phyloP scores from a whole-genome alignment of 768 basidiomycete genomes.

The Suillus spraguei region DNA sequence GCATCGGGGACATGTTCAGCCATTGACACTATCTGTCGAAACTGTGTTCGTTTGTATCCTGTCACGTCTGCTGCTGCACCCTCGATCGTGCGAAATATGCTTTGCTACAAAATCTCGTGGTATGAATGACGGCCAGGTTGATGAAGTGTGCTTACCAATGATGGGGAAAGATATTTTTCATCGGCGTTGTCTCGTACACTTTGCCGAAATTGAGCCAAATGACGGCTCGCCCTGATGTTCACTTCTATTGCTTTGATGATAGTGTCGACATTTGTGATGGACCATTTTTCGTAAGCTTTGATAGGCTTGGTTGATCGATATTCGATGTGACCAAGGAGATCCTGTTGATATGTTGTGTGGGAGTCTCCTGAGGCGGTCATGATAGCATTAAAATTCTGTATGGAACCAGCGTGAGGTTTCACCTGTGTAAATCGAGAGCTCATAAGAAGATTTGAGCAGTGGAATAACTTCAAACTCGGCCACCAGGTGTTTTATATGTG shows the following conservation, averaged over 20 bases:
- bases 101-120: neutral
- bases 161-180: neutral
- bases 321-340: neutral
- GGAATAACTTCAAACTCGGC: too few relatives aligned
- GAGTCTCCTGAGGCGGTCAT: too few relatives aligned
- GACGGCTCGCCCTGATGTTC: neutral
- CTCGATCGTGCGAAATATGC: too few relatives aligned
- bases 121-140: neutral
- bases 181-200: neutral
- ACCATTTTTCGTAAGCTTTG: neutral
- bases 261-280: neutral
- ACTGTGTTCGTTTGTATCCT: too few relatives aligned
- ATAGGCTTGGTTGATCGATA: neutral
- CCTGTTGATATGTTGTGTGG: neutral
- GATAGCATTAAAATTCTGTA: too few relatives aligned
- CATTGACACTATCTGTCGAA: too few relatives aligned
- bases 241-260: neutral
- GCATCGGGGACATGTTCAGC: too few relatives aligned
- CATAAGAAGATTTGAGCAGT: too few relatives aligned
- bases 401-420: too few relatives aligned
- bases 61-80: too few relatives aligned
- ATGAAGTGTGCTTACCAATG: neutral
- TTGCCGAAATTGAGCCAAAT: neutral
- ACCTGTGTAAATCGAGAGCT: too few relatives aligned
- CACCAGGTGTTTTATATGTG: too few relatives aligned